phyloP scores from a whole-genome alignment of 2,329 filamentous ascomycete species.

The Setomelanomma holmii region DNA sequence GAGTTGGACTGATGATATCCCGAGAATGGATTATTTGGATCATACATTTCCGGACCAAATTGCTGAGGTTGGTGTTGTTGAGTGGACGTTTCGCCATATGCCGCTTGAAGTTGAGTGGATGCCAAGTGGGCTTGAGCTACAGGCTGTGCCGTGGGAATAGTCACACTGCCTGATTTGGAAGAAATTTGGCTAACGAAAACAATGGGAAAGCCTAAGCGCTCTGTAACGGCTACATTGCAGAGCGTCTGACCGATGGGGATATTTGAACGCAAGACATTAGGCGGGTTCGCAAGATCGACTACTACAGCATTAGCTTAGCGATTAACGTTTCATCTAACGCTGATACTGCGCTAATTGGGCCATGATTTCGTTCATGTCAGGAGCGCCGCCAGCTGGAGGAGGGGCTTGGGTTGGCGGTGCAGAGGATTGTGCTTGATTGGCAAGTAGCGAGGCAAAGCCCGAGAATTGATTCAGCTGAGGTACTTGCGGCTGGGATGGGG shows the following conservation, averaged over 20 bases:
- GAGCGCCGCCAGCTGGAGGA: slow-evolving; percentile 30
- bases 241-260: background rate
- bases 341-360: slow-evolving; percentile 72
- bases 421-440: slow-evolving; percentile 28
- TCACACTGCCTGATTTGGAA: background rate
- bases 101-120: background rate
- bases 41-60: background rate
- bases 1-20: too few relatives aligned
- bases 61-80: background rate
- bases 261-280: background rate
- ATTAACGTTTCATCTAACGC: slow-evolving; percentile 43
- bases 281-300: background rate
- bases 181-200: background rate
- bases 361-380: slow-evolving; percentile 75
- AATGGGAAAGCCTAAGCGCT: background rate
- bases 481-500: slow-evolving; percentile 25
- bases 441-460: slow-evolving; percentile 39
- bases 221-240: background rate
- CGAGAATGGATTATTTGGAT: background rate
- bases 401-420: slow-evolving; percentile 42
- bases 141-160: background rate
- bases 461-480: slow-evolving; percentile 40
- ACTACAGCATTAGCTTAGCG: background rate
- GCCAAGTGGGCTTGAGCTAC: background rate
- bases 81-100: background rate